Percentiles rank a stretch among this genome's conserved stretches.
phyloP scores from a whole-genome alignment of 2,329 filamentous ascomycete species.

The Ilyonectria robusta region DNA sequence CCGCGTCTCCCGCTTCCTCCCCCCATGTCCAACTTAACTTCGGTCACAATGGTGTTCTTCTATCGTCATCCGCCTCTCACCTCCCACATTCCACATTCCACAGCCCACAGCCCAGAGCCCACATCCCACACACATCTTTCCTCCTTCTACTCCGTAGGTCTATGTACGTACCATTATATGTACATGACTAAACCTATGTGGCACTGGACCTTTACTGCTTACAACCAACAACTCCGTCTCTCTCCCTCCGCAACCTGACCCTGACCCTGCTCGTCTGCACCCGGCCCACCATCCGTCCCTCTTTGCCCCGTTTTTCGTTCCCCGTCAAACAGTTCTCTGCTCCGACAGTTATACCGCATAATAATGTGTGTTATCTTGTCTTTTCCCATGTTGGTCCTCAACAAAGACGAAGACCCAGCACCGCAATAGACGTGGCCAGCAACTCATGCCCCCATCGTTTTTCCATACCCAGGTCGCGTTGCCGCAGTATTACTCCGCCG shows the following conservation, averaged over 20 bases:
- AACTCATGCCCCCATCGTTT: neutral
- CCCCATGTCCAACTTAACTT: neutral
- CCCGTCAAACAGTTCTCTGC: constrained; percentile 14
- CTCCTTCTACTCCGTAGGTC: neutral
- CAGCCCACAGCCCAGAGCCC: neutral
- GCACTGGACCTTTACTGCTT: constrained; percentile 3
- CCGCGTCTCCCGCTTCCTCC: neutral
- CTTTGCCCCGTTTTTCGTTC: constrained; percentile 21
- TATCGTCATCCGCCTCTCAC: constrained; percentile 1
- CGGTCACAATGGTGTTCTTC: neutral
- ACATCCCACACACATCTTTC: neutral
- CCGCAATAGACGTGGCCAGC: neutral
- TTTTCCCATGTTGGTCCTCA: constrained; percentile 12
- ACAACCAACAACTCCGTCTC: constrained; percentile 4
- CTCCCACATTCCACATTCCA: neutral
- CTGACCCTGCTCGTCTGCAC: constrained; percentile 21
- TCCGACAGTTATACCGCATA: constrained; percentile 8
- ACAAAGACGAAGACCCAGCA: neutral
- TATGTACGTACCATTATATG: neutral
- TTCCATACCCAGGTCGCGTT: neutral
- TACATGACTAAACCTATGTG: neutral
- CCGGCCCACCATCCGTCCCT: constrained; percentile 20
- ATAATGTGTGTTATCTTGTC: constrained; percentile 12
- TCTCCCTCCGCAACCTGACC: constrained; percentile 16
- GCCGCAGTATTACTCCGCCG: neutral